Percentiles rank a stretch among this genome's conserved stretches.
phyloP scores from a whole-genome alignment of 2,329 filamentous ascomycete genomes.

The Neofusicoccum ribis region DNA sequence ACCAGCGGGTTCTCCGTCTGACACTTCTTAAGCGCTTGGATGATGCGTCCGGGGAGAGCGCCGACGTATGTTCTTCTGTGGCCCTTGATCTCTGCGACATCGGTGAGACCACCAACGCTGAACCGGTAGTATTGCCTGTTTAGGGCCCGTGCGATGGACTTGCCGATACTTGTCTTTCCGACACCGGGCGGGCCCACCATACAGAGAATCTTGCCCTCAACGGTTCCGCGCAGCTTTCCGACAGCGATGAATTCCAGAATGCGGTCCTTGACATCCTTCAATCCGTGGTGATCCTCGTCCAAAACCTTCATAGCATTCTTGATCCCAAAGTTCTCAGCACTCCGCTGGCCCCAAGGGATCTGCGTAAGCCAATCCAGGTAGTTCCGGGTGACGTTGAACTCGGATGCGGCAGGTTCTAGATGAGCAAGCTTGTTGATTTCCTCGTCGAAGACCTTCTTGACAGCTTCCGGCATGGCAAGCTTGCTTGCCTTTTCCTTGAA shows the following conservation, averaged over 20 bases:
- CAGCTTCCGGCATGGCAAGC: conserved; percentile 93
- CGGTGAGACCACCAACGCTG: conserved; percentile 92
- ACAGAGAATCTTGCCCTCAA: conserved; percentile 97
- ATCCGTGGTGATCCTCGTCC: conserved; percentile 93
- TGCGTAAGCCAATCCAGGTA: conserved; percentile 99
- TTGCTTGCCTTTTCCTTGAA: conserved; percentile 95
- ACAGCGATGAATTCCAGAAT: conserved; percentile 98
- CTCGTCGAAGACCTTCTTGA: conserved; percentile 97
- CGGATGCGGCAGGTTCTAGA: conserved; percentile 90
- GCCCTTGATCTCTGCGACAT: conserved; percentile 98
- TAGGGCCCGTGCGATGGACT: conserved; percentile 91
- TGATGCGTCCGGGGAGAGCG: conserved; percentile 91
- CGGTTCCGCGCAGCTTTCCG: conserved; percentile 91
- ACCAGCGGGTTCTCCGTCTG: conserved; percentile 98
- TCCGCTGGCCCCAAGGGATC: conserved; percentile 94
- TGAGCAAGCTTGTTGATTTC: conserved; percentile 97
- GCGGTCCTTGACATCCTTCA: conserved; percentile 98
- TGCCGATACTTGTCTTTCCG: conserved; percentile 98
- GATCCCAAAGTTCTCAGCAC: conserved; percentile 95
- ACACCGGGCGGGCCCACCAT: conserved; percentile 97
- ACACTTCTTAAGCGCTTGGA: conserved; percentile 97
- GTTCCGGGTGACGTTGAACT: conserved; percentile 98
- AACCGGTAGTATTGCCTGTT: conserved; percentile 98
- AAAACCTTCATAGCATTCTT: conserved; percentile 85
- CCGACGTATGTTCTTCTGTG: conserved; percentile 96